phyloP scores from a whole-genome alignment of 768 basidiomycete species.

The Lentinula sp. region DNA sequence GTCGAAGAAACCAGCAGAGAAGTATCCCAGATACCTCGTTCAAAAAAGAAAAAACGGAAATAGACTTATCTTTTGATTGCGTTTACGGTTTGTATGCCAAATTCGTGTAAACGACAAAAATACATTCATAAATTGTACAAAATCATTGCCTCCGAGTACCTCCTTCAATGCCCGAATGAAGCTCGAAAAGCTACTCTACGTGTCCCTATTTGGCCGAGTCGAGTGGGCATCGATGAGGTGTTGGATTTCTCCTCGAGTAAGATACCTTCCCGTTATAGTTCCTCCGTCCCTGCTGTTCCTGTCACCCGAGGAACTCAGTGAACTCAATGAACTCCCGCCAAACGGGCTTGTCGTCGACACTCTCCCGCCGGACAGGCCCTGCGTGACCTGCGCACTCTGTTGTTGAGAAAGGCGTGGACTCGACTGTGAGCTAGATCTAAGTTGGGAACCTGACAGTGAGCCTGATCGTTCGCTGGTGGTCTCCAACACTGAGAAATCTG shows the following conservation, averaged over 20 bases:
- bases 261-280: not conserved
- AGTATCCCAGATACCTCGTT: too few species aligned
- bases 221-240: not conserved
- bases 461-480: not conserved
- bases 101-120: too few species aligned
- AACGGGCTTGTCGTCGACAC: not conserved
- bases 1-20: too few species aligned
- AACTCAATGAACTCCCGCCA: not conserved
- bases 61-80: too few species aligned
- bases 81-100: too few species aligned
- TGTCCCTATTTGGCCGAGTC: not conserved
- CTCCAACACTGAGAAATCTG: not conserved
- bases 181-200: not conserved
- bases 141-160: too few species aligned
- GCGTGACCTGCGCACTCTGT: not conserved
- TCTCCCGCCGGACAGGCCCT: not conserved
- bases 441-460: not conserved
- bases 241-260: not conserved
- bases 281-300: not conserved
- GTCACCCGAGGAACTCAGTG: not conserved
- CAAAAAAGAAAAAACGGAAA: too few species aligned
- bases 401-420: not conserved
- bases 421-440: not conserved
- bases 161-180: too few species aligned
- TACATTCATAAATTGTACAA: too few species aligned